Evolutionary conservation across 2,329 filamentous ascomycete genomes (phyloP), one percentile per base, ranked within the genome.

Genomic region (Xylaria sp.): DNA sequence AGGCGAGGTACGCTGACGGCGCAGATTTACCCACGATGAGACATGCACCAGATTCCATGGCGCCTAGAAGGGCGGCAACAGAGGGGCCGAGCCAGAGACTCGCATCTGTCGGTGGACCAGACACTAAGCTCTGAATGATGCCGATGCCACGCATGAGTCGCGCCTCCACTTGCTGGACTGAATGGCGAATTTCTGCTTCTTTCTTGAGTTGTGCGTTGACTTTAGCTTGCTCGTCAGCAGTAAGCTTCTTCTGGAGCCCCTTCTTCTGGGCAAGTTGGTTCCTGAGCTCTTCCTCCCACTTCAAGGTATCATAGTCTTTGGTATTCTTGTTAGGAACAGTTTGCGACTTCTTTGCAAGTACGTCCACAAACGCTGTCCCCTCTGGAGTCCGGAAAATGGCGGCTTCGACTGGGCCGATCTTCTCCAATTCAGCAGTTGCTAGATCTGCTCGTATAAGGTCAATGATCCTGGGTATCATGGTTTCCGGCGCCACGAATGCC

Each of bases 281-380:
- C 66, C 94, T 88, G 8, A 99, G 86, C 72, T 99, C 96, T 79
- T 95, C 92, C 81, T 99, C 96, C 96, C 97, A 99, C 81, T 97
- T 98, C 50, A 98, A 82, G 1, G 94, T 97, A 75, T 99, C 94
- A 76, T 98, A 97, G 78, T 98, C 96, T 79, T 97, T 98, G 58
- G 89, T 91, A 76, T 94, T 97, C 82, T 97, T 98, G 81, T 94
- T 91, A 2, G 94, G 90, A 1, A 91, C 83, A 46, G 86, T 84
- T 69, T 88, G 88, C 67, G 90, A 84, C 78, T 97, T 97, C 78
- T 93, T 94, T 41, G 92, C 93, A 6, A 99, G 86, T 0, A 98
- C 93, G 80, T 99, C 96, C 23, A 99, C 87, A 75, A 97, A 98
- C 15, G 91, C 88, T 1, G 91, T 94, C 1, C 94, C 95, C 79